Evolutionary conservation across 495 filamentous ascomycete species (phyloP), one percentile per base, ranked within the genome.

Genomic region (Cercophora scortea): DNA sequence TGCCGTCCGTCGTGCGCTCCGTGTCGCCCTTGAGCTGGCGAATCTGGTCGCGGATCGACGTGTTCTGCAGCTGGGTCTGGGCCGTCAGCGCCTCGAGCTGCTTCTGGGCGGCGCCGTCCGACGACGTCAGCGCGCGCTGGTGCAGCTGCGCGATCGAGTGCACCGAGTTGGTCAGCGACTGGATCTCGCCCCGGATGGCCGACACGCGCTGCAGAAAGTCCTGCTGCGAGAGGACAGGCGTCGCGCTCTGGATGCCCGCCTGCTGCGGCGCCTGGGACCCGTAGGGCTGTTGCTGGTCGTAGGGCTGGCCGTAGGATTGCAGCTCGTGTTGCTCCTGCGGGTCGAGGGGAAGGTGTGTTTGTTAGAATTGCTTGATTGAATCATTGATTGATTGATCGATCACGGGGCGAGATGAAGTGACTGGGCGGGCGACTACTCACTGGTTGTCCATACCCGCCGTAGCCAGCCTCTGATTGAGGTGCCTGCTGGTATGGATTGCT

Each of bases 31-130:
- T 85, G 19, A 89, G 72, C 44, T 68, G 74, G 59, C 83, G 82
- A 71, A 89, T 83, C 62, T 84, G 77, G 63, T 83, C 79, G 47
- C 81, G 75, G 68, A 89, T 84, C 18, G 75, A 70, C 13, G 74
- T 79, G 68, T 85, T 87, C 60, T 80, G 74, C 36, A 78, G 66
- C 62, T 86, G 83, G 3, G 85, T 86, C 43, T 85, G 73, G 34
- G 83, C 72, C 54, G 85, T 73, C 15, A 82, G 62, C 52, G 76
- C 66, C 60, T 88, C 81, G 32, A 87, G 69, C 59, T 78, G 73
- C 42, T 62, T 57, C 15, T 60, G 67, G 18, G 75, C 74, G 2
- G 65, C 56, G 47, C 64, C 62, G 62, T 85, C 81, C 34, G 75
- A 69, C 34, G 72, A 74, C 40, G 76, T 74, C 16, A 86, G 69